These are phyloP conservation scores for Citeromyces nyonsensis DNA, from an alignment of 805 yeast species.

Conservation along the genomic window DNA sequence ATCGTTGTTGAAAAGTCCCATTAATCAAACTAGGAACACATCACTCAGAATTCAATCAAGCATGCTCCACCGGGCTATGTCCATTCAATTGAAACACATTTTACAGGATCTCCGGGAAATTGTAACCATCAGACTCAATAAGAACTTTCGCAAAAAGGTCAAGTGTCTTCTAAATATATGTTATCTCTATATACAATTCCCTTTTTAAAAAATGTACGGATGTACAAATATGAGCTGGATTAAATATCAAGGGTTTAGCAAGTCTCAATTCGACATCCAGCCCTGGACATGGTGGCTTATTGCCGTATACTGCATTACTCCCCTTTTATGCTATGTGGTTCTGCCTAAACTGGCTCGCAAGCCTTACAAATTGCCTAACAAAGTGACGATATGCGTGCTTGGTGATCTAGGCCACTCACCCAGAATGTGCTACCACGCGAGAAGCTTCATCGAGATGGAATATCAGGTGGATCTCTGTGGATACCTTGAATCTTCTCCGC, in stretches of 20 bases:
- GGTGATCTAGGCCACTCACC: conserved; percentile 96
- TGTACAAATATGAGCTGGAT: conserved; percentile 4
- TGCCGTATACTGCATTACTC: conserved; percentile 27
- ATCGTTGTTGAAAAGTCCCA: too few species aligned
- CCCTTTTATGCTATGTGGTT: conserved; percentile 22
- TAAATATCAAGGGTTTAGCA: conserved; percentile 4
- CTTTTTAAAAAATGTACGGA: too few species aligned
- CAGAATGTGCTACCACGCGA: conserved; percentile 82
- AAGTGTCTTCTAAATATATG: too few species aligned
- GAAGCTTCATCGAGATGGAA: conserved; percentile 53
- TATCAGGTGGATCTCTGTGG: conserved; percentile 79
- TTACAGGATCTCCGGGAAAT: too few species aligned
- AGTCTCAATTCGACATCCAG: conserved; percentile 10
- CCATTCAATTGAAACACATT: too few species aligned
- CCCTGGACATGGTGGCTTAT: conserved; percentile 28
- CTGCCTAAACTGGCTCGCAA: conserved; percentile 19
- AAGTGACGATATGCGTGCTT: conserved; percentile 66
- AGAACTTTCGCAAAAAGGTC: too few species aligned
- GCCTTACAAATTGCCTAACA: conserved; percentile 15
- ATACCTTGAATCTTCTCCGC: conserved; percentile 44
- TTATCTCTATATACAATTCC: too few species aligned
- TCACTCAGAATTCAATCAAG: too few species aligned
- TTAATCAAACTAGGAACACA: too few species aligned
- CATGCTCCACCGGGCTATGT: too few species aligned
- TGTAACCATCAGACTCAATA: too few species aligned